Evolutionary conservation across 192 early-diverging fungal genomes (phyloP).

Genomic region (Phlyctochytrium arcticum): DNA sequence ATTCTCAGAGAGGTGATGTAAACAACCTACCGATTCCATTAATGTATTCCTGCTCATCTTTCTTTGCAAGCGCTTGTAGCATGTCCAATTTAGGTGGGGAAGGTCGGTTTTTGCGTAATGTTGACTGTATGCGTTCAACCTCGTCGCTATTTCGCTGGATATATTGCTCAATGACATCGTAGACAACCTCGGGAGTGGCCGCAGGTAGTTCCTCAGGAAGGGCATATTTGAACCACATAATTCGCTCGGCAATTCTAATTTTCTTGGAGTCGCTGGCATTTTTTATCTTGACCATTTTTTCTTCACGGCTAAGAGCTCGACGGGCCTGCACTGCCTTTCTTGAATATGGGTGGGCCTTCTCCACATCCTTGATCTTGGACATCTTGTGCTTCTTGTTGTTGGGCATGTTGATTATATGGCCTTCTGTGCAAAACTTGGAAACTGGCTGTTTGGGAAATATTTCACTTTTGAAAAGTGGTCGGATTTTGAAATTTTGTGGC

Average conservation of each 20-base stretch:
- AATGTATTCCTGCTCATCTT: slow-evolving; percentile 41
- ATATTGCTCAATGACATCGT: slow-evolving; percentile 51
- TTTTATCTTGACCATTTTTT: slow-evolving; percentile 42
- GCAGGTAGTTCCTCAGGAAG: slow-evolving; percentile 38
- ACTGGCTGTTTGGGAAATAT: too few relatives aligned
- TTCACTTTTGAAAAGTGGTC: too few relatives aligned
- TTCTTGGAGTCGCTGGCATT: slow-evolving; percentile 30
- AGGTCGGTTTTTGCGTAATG: slow-evolving; percentile 37
- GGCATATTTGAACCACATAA: slow-evolving; percentile 65
- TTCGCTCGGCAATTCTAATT: slow-evolving; percentile 45
- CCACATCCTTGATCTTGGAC: slow-evolving; percentile 51
- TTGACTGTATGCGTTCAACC: slow-evolving; percentile 41
- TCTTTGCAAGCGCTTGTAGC: slow-evolving; percentile 30
- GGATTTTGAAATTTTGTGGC: not conserved
- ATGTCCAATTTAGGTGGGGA: slow-evolving; percentile 31
- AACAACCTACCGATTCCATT: slow-evolving; percentile 36
- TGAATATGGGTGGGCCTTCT: slow-evolving; percentile 73
- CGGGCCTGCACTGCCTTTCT: slow-evolving; percentile 66
- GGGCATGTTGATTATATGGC: slow-evolving; percentile 41
- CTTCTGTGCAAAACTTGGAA: not conserved
- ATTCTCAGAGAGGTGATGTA: not conserved
- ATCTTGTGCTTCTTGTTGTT: slow-evolving; percentile 55
- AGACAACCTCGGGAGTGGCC: slow-evolving; percentile 37
- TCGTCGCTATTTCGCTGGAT: slow-evolving; percentile 59
- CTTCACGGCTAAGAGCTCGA: slow-evolving; percentile 55